A percentile compares a stretch with the other conserved stretches of the same genome.
Evolutionary conservation across 805 yeast genomes (phyloP).

Genomic region (Candida montana): DNA sequence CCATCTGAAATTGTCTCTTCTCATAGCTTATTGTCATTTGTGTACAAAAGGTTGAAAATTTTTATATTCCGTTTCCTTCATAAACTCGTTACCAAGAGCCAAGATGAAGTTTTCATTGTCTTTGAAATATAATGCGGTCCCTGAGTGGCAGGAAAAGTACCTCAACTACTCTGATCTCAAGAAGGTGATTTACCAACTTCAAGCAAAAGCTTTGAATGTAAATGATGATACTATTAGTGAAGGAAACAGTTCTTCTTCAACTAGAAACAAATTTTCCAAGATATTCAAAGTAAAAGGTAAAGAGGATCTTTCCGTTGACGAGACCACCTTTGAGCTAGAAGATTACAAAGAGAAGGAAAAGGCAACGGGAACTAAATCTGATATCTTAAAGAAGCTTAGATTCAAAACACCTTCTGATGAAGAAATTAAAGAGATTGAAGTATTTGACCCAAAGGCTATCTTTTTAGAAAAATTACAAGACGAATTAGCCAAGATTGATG

Average conservation of each 20-base stretch:
- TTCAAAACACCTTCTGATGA: not conserved
- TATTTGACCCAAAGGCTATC: conserved; percentile 31
- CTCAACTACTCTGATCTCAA: conserved; percentile 61
- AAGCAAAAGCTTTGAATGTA: conserved; percentile 31
- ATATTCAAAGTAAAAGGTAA: conserved; percentile 3
- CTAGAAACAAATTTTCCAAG: conserved; percentile 8
- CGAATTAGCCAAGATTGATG: conserved; percentile 50
- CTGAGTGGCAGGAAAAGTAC: conserved; percentile 85
- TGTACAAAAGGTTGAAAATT: too few relatives aligned
- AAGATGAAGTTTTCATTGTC: conserved; percentile 68
- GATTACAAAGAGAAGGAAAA: conserved; percentile 9
- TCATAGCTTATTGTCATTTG: too few relatives aligned
- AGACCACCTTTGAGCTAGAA: conserved; percentile 22
- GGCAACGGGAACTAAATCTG: not conserved
- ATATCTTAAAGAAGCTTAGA: not conserved
- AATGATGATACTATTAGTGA: conserved; percentile 7
- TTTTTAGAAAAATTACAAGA: conserved; percentile 41
- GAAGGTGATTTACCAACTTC: conserved; percentile 50
- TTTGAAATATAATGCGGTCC: conserved; percentile 62
- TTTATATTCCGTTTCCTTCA: too few relatives aligned
- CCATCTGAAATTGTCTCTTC: too few relatives aligned
- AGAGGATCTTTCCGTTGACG: not conserved
- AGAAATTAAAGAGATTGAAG: conserved; percentile 13
- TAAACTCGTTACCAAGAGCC: not conserved
- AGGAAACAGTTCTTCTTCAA: not conserved